A percentile compares a stretch with the other conserved stretches of the same genome.
Conservation (phyloP, 208 protist genomes). For the Leishmania tarentolae region DNA sequence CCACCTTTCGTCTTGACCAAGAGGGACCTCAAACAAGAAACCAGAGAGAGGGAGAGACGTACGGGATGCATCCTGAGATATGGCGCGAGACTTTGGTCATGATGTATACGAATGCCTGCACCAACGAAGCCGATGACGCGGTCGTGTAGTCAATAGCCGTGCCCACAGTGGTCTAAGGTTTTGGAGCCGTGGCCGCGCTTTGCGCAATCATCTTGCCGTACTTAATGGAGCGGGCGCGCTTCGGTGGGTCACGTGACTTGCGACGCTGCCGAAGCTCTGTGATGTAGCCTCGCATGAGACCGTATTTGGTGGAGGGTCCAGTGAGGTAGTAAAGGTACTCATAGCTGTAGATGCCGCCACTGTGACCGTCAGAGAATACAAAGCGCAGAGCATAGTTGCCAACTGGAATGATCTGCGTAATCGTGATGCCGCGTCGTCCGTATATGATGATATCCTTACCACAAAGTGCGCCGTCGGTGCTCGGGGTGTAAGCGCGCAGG, state of each 20-base stretch:
- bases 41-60: background rate
- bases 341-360: constrained; percentile 85
- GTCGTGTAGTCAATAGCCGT: background rate
- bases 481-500: constrained; percentile 81
- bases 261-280: constrained; percentile 42
- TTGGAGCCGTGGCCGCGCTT: background rate
- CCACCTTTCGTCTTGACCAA: background rate
- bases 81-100: background rate
- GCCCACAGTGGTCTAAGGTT: background rate
- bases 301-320: constrained; percentile 45
- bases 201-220: background rate
- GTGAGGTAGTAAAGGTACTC: constrained; percentile 82
- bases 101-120: background rate
- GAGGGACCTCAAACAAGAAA: background rate
- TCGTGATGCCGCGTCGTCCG: constrained; percentile 79
- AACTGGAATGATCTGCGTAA: constrained; percentile 70
- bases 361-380: constrained; percentile 85
- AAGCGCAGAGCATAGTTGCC: constrained; percentile 89
- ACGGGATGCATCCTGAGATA: background rate
- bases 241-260: constrained; percentile 74
- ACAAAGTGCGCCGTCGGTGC: constrained; percentile 73
- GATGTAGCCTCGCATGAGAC: constrained; percentile 85
- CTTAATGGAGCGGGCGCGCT: constrained; percentile 41
- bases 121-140: background rate
- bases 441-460: constrained; percentile 63